Evolutionary conservation across 2,329 filamentous ascomycete species (phyloP).

Genomic region (Fusarium decemcellulare): DNA sequence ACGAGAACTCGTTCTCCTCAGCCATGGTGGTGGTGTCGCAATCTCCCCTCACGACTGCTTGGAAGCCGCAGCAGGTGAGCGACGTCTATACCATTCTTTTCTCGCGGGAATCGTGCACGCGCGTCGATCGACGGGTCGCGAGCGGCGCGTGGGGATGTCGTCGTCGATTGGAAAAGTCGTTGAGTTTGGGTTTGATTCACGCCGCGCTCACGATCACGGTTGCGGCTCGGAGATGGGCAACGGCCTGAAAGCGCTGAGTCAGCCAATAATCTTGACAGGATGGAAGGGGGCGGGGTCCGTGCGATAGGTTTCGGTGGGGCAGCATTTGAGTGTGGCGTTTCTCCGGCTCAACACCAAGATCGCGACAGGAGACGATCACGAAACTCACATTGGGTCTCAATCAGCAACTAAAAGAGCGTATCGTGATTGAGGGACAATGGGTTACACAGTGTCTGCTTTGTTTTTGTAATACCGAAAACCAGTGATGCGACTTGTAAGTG

Average conservation of each 20-base stretch:
- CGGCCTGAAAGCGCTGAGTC: slow-evolving; percentile 22
- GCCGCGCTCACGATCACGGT: slow-evolving; percentile 25
- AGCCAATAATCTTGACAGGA: slow-evolving; percentile 31
- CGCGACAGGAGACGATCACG: slow-evolving; percentile 3
- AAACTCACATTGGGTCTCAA: slow-evolving; percentile 3
- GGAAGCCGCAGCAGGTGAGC: slow-evolving; percentile 37
- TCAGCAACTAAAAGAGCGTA: background rate
- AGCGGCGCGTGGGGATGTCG: slow-evolving; percentile 12
- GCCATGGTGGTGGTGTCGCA: slow-evolving; percentile 50
- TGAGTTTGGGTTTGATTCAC: slow-evolving; percentile 40
- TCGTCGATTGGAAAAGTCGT: slow-evolving; percentile 17
- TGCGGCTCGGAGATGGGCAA: slow-evolving; percentile 19
- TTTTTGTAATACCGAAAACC: background rate
- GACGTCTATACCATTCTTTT: slow-evolving; percentile 48
- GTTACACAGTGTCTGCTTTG: too few relatives aligned
- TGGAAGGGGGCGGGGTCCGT: slow-evolving; percentile 25
- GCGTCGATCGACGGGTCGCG: slow-evolving; percentile 13
- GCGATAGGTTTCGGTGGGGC: slow-evolving; percentile 20
- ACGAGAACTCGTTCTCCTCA: slow-evolving; percentile 52
- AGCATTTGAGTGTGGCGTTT: slow-evolving; percentile 11
- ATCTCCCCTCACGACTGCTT: slow-evolving; percentile 42
- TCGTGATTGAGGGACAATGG: background rate
- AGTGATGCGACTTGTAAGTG: background rate
- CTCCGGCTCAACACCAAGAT: slow-evolving; percentile 16
- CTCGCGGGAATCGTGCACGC: slow-evolving; percentile 5